A percentile compares a stretch with the other conserved stretches of the same genome.
Evolutionary conservation across 2,329 filamentous ascomycete species (phyloP).

Genomic region (Aspergillus costaricaensis): DNA sequence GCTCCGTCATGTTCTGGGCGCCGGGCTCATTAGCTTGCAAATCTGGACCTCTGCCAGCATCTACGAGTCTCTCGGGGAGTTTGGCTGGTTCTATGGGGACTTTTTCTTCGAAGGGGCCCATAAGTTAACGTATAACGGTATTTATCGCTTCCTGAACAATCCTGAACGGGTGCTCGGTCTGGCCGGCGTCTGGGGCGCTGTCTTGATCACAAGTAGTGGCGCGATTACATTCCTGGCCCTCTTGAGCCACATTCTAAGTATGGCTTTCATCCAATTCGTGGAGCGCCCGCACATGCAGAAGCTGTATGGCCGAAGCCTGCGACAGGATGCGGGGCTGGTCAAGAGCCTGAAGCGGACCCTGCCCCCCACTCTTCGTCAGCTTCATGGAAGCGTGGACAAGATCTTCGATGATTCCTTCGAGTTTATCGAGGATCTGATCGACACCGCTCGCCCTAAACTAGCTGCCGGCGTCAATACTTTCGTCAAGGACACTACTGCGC

Average conservation of each 20-base stretch:
- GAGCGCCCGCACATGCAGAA: slow-evolving; percentile 99
- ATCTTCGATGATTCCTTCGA: slow-evolving; percentile 84
- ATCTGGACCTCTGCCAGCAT: slow-evolving; percentile 92
- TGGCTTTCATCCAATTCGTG: slow-evolving; percentile 87
- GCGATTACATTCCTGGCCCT: slow-evolving; percentile 85
- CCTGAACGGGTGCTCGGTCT: slow-evolving; percentile 91
- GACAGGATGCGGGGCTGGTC: slow-evolving; percentile 84
- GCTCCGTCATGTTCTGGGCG: slow-evolving; percentile 83
- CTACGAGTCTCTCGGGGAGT: slow-evolving; percentile 93
- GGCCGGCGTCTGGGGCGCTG: slow-evolving; percentile 92
- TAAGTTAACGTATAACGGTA: slow-evolving; percentile 92
- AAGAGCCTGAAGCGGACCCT: slow-evolving; percentile 87
- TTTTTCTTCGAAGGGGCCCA: slow-evolving; percentile 93
- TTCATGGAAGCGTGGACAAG: slow-evolving; percentile 82
- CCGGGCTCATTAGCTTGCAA: slow-evolving; percentile 78
- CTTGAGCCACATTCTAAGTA: slow-evolving; percentile 78
- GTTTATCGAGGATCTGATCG: slow-evolving; percentile 87
- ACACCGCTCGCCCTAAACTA: slow-evolving; percentile 80
- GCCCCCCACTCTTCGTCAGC: slow-evolving; percentile 77
- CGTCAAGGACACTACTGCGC: slow-evolving; percentile 79
- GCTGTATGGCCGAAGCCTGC: slow-evolving; percentile 82
- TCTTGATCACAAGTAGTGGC: slow-evolving; percentile 87
- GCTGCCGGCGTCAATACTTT: slow-evolving; percentile 83
- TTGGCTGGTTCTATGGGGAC: slow-evolving; percentile 98
- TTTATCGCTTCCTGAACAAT: slow-evolving; percentile 98